These are phyloP conservation scores for Gigaspora rosea DNA, from an alignment of 192 early-diverging fungal genomes.

Conservation along the genomic window DNA sequence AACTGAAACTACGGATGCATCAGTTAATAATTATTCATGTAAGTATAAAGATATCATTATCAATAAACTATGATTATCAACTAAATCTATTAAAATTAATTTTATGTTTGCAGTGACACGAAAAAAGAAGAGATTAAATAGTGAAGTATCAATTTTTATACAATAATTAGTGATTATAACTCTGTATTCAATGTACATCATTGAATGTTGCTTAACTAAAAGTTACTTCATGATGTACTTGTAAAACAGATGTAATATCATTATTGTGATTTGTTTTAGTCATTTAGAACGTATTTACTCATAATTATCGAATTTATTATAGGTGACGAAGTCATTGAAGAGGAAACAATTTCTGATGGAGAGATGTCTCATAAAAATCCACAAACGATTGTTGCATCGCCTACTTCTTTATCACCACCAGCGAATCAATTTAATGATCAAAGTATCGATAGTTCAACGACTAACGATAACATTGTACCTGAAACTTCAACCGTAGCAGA, in stretches of 20 bases:
- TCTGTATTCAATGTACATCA: neutral
- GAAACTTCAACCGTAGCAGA: neutral
- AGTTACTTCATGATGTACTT: too few species aligned
- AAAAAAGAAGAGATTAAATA: conserved; percentile 29
- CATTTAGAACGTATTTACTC: too few species aligned
- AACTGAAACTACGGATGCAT: neutral
- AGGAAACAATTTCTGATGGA: conserved; percentile 5
- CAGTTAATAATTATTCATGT: neutral
- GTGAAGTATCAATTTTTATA: neutral
- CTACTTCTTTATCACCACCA: neutral
- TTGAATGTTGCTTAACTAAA: too few species aligned
- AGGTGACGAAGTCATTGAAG: conserved; percentile 17
- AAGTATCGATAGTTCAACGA: neutral
- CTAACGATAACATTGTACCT: neutral
- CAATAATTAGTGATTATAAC: neutral
- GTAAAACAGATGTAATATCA: too few species aligned
- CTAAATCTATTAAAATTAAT: neutral
- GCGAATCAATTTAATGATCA: neutral
- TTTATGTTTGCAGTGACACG: neutral
- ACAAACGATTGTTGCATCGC: neutral
- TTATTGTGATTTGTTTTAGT: too few species aligned
- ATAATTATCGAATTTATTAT: too few species aligned
- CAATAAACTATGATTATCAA: neutral
- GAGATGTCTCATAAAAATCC: conserved; percentile 18
- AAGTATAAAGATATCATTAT: neutral